Evolutionary conservation across 2,329 filamentous ascomycete species (phyloP).

Genomic region (Didymosphaeria variabile): DNA sequence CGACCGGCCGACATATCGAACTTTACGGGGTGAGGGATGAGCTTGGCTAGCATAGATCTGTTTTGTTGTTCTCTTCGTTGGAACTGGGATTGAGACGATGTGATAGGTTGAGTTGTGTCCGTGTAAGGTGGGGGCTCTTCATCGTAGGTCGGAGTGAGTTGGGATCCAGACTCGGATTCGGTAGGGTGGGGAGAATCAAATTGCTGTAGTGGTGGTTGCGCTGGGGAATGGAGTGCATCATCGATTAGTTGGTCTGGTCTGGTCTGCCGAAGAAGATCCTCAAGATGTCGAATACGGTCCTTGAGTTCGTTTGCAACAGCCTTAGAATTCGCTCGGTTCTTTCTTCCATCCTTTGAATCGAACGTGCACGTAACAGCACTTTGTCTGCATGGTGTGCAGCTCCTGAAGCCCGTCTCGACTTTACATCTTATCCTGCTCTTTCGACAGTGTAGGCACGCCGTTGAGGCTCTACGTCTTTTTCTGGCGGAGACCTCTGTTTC

Average conservation of each 20-base stretch:
- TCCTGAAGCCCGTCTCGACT: conserved; percentile 58
- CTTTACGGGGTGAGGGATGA: conserved; percentile 57
- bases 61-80: conserved; percentile 39
- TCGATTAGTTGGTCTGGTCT: conserved; percentile 15
- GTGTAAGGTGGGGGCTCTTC: conserved; percentile 22
- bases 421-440: conserved; percentile 52
- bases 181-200: conserved; percentile 1
- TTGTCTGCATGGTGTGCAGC: conserved; percentile 60
- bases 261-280: conserved; percentile 19
- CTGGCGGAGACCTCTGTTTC: not conserved
- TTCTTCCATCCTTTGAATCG: conserved; percentile 62
- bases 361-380: conserved; percentile 59
- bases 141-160: conserved; percentile 16
- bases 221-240: not conserved
- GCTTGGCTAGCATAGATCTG: conserved; percentile 52
- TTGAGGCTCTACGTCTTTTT: conserved; percentile 1
- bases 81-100: not conserved
- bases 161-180: conserved; percentile 22
- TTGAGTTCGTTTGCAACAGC: conserved; percentile 24
- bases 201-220: not conserved
- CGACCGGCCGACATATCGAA: conserved; percentile 59
- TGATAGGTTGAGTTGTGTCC: conserved; percentile 9
- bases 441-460: conserved; percentile 7
- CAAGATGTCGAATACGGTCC: conserved; percentile 22
- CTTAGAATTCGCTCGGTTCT: conserved; percentile 41